Percentiles rank a stretch among this genome's conserved stretches.
These are phyloP conservation scores for Pseudogymnoascus sp. DNA, from an alignment of 2,329 filamentous ascomycete genomes.

Conservation along the genomic window DNA sequence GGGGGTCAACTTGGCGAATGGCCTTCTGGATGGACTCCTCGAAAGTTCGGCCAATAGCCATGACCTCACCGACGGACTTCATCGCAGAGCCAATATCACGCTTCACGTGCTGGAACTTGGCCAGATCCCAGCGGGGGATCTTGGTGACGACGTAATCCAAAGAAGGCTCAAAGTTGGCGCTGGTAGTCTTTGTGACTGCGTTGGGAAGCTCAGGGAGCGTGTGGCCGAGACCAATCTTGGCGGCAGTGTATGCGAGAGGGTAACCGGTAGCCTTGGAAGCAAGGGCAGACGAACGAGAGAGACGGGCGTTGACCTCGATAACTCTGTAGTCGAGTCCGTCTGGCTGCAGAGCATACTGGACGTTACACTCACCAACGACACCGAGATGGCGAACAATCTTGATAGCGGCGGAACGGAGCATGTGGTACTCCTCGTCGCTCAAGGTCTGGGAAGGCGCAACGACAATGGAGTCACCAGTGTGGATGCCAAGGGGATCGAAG, in stretches of 20 bases:
- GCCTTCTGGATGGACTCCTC: slow-evolving; percentile 99
- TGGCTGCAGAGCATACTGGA: slow-evolving; percentile 93
- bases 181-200: slow-evolving; percentile 96
- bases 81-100: slow-evolving; percentile 95
- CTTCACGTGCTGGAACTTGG: slow-evolving; percentile 99
- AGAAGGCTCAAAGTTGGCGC: slow-evolving; percentile 96
- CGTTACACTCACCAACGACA: slow-evolving; percentile 97
- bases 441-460: slow-evolving; percentile 95
- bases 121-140: slow-evolving; percentile 95
- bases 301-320: slow-evolving; percentile 97
- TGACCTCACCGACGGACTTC: slow-evolving; percentile 99
- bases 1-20: slow-evolving; percentile 91
- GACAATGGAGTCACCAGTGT: slow-evolving; percentile 98
- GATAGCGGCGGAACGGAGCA: slow-evolving; percentile 95
- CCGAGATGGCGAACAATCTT: slow-evolving; percentile 97
- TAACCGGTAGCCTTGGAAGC: slow-evolving; percentile 98
- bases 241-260: slow-evolving; percentile 92
- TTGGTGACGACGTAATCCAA: slow-evolving; percentile 98
- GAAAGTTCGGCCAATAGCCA: slow-evolving; percentile 97
- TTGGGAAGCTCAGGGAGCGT: slow-evolving; percentile 93
- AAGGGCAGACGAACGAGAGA: slow-evolving; percentile 92
- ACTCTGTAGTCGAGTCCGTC: slow-evolving; percentile 97
- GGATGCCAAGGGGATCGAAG: slow-evolving; percentile 94
- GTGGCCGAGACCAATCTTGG: slow-evolving; percentile 96
- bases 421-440: slow-evolving; percentile 98